Evolutionary conservation across 495 filamentous ascomycete species (phyloP).

Genomic region (Aspergillus baeticus): DNA sequence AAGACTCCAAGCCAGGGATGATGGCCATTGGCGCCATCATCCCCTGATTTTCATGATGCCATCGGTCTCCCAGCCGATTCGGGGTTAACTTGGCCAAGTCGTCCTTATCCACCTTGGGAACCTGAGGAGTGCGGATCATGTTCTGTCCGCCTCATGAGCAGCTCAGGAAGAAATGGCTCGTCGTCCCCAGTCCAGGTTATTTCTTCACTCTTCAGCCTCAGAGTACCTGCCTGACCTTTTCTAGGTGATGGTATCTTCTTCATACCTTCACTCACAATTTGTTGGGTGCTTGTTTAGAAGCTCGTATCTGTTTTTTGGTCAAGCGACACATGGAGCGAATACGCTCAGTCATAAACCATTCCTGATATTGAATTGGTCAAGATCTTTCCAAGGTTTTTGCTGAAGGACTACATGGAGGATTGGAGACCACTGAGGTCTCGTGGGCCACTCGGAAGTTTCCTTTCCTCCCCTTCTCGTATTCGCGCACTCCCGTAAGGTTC

Average conservation of each 20-base stretch:
- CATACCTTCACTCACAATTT: background rate
- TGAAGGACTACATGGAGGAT: no score
- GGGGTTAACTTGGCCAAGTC: constrained; percentile 4
- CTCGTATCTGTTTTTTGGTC: constrained; percentile 2
- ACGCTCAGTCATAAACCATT: background rate
- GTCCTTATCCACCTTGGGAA: background rate
- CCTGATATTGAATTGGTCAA: no score
- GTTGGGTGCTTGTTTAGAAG: background rate
- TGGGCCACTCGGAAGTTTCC: no score
- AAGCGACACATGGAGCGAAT: background rate
- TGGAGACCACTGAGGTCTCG: no score
- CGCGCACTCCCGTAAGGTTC: no score
- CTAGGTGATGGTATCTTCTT: background rate
- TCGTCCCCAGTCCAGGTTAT: no score
- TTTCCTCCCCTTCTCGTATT: no score
- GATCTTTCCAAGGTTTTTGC: no score
- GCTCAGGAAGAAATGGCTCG: no score
- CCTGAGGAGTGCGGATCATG: background rate
- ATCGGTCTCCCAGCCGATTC: constrained; percentile 15
- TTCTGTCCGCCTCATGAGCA: background rate
- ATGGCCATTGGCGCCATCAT: background rate
- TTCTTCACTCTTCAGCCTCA: no score
- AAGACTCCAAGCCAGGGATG: background rate
- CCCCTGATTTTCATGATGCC: constrained; percentile 2
- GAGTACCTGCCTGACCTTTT: no score